phyloP scores from a whole-genome alignment of 179 eudicot species.

The Silene vulgaris region DNA sequence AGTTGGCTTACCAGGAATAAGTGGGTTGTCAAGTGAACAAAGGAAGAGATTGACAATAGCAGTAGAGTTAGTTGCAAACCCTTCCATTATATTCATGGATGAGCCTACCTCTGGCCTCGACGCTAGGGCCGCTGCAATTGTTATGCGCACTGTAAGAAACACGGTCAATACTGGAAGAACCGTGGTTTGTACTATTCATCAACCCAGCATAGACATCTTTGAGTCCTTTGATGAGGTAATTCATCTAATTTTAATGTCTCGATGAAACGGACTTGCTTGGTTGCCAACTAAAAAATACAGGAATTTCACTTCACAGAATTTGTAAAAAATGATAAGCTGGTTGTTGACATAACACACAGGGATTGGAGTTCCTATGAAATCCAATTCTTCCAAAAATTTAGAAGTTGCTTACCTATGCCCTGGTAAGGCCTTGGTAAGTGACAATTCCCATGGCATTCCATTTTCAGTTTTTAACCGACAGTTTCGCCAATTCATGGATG shows the following conservation, averaged over 20 bases:
- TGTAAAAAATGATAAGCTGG: no score
- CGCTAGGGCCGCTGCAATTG: conserved; percentile 84
- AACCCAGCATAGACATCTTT: conserved; percentile 71
- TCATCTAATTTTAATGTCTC: neutral
- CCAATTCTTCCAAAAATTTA: no score
- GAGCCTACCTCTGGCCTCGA: conserved; percentile 88
- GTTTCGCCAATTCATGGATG: no score
- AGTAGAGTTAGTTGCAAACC: conserved; percentile 74
- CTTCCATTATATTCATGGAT: conserved; percentile 76
- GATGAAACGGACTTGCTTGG: no score
- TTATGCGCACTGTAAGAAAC: conserved; percentile 69
- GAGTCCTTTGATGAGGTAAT: conserved; percentile 78
- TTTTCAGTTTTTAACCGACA: no score
- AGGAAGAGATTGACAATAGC: conserved; percentile 75
- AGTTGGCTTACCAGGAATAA: conserved; percentile 67
- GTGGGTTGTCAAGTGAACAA: conserved; percentile 67
- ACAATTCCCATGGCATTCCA: no score
- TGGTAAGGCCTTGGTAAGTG: no score
- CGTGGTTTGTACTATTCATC: conserved; percentile 84
- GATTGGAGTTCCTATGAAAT: no score
- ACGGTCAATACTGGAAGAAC: conserved; percentile 72
- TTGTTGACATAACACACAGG: no score
- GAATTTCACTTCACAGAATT: no score
- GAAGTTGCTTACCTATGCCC: no score
- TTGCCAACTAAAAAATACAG: no score